phyloP scores from a whole-genome alignment of 768 basidiomycete genomes.

The Porpolomopsis calyptriformis region DNA sequence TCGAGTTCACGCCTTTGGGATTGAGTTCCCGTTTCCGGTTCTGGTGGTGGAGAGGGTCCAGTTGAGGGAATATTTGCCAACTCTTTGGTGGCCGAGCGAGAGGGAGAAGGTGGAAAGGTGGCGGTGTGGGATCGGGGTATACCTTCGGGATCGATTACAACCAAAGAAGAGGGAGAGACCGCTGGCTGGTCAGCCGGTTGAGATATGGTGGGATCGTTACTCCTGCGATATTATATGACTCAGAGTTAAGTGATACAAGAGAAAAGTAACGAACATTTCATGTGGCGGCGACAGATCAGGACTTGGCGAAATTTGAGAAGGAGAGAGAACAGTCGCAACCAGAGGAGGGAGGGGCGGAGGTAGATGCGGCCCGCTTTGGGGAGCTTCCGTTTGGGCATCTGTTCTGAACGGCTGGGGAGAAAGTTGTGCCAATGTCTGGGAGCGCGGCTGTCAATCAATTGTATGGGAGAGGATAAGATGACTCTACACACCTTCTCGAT shows the following conservation, averaged over 20 bases:
- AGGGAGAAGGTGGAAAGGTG: slow-evolving; percentile 48
- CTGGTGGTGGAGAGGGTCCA: slow-evolving; percentile 4
- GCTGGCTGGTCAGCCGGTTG: slow-evolving; percentile 28
- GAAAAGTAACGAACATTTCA: slow-evolving; percentile 2
- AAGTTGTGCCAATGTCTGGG: slow-evolving; percentile 52
- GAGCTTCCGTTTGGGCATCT: slow-evolving; percentile 28
- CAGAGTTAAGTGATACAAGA: background rate
- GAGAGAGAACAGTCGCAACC: slow-evolving; percentile 23
- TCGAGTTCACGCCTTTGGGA: slow-evolving; percentile 40
- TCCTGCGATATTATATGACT: no score
- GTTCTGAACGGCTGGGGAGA: slow-evolving; percentile 44
- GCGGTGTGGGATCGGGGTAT: slow-evolving; percentile 14
- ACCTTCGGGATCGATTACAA: slow-evolving; percentile 14
- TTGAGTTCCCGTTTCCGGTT: slow-evolving; percentile 35
- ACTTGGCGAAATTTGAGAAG: slow-evolving; percentile 22
- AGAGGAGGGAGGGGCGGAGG: slow-evolving; percentile 1
- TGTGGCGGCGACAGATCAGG: background rate
- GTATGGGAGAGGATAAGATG: background rate
- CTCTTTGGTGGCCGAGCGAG: slow-evolving; percentile 27
- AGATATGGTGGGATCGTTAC: slow-evolving; percentile 8
- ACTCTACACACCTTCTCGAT: slow-evolving; percentile 48
- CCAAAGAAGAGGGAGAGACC: slow-evolving; percentile 29
- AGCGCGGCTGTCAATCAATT: background rate
- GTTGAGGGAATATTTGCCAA: background rate
- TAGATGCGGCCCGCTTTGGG: background rate